Conservation (phyloP, 768 basidiomycete genomes). For the Neoboletus brunneissimus region DNA sequence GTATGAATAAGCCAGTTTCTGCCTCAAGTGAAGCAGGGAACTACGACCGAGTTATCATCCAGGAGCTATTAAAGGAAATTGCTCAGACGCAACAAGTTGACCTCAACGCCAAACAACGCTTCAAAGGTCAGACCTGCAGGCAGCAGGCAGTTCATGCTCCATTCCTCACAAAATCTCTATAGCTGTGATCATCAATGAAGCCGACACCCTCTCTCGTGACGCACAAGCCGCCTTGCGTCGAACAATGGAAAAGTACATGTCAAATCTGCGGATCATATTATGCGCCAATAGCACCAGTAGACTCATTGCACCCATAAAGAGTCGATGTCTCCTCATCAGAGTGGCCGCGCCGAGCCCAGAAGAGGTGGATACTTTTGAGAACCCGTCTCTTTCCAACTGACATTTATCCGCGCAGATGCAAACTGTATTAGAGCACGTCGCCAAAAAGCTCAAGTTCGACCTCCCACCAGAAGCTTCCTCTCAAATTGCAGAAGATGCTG, state of each 20-base stretch:
- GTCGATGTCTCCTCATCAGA: conserved; percentile 89
- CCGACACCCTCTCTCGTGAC: conserved; percentile 90
- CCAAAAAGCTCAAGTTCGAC: conserved; percentile 73
- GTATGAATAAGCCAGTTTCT: conserved; percentile 1
- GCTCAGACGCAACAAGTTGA: conserved; percentile 99
- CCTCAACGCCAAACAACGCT: conserved; percentile 89
- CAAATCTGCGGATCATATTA: conserved; percentile 93
- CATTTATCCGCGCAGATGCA: conserved; percentile 57
- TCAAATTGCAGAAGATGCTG: conserved; percentile 78
- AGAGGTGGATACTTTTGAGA: conserved; percentile 52
- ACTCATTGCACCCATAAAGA: conserved; percentile 95
- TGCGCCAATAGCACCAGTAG: conserved; percentile 95
- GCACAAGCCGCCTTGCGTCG: conserved; percentile 95
- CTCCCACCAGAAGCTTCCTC: conserved; percentile 73
- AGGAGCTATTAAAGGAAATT: conserved; percentile 96
- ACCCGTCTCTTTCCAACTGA: neutral
- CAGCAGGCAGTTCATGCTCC: neutral
- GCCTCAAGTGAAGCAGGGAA: conserved; percentile 84
- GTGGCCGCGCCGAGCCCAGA: conserved; percentile 81
- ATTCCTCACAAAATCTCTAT: neutral
- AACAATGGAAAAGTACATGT: conserved; percentile 99
- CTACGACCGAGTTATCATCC: conserved; percentile 92
- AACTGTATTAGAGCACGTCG: conserved; percentile 73
- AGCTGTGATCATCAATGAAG: conserved; percentile 99
- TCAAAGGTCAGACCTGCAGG: conserved; percentile 69